Evolutionary conservation across 768 basidiomycete species (phyloP).

Genomic region (Steccherinum ochraceum): DNA sequence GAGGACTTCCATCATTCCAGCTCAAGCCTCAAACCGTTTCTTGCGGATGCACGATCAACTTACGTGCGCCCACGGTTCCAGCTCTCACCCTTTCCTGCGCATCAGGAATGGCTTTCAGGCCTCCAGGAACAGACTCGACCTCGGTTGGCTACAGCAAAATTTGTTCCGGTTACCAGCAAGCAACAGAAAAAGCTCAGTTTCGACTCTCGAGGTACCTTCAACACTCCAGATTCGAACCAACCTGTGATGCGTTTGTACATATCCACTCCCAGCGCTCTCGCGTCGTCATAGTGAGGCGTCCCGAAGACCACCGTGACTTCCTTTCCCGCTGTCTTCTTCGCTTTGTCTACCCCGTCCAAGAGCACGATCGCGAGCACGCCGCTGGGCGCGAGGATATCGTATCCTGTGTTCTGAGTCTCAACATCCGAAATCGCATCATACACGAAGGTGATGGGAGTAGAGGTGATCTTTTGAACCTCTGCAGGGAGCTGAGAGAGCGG

Average conservation of each 20-base stretch:
- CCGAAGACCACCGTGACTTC: neutral
- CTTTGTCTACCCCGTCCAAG: neutral
- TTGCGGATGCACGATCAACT: slow-evolving; percentile 19
- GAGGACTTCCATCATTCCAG: too few relatives aligned
- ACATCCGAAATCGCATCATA: slow-evolving; percentile 11
- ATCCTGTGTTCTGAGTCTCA: slow-evolving; percentile 10
- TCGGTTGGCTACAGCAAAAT: slow-evolving; percentile 18
- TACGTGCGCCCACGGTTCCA: slow-evolving; percentile 18
- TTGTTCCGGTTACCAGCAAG: too few relatives aligned
- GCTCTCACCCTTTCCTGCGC: slow-evolving; percentile 16
- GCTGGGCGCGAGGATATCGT: slow-evolving; percentile 6
- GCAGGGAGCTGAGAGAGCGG: slow-evolving; percentile 3
- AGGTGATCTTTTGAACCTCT: slow-evolving; percentile 7
- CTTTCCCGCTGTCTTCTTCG: neutral
- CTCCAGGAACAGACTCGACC: slow-evolving; percentile 20
- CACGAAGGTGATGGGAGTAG: slow-evolving; percentile 10
- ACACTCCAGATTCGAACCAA: slow-evolving; percentile 10
- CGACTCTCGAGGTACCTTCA: slow-evolving; percentile 19
- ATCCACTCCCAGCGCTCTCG: slow-evolving; percentile 7
- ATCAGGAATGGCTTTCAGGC: slow-evolving; percentile 16
- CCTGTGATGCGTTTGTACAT: slow-evolving; percentile 13
- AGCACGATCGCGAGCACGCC: neutral
- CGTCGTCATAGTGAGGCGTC: neutral
- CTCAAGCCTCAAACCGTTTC: too few relatives aligned
- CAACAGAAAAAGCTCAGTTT: too few relatives aligned